Evolutionary conservation across 108 stramenopile species (phyloP), one percentile per base, ranked within the genome.

Genomic region (Nitzschia sp.): DNA sequence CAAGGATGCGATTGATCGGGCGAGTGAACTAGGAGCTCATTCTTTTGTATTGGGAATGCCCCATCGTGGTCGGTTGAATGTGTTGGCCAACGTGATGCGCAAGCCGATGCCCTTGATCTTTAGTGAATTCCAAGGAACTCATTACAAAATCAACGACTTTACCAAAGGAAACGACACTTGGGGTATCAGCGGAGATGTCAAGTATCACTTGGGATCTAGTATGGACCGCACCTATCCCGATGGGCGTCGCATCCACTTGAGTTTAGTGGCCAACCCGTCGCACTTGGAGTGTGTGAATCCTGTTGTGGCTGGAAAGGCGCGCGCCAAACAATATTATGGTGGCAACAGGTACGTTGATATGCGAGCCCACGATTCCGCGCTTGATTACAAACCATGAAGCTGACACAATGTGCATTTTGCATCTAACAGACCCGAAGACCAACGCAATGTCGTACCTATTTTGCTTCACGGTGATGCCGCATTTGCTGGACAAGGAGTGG

Each of bases 401-500:
- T 42, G n/a, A 17, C 45, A n/a, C 9, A 46, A 56, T 6, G 33
- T 27, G 21, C 8, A 56, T 56, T 15, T 28, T 54, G 34, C 27
- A 51, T 51, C 38, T 8, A 42, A 21, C 61, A 86, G 85, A 15
- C 71, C 75, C 23, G 95, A 92, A 34, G 93, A 95, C 69, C 77
- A 66, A 42, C 80, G 87, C 36, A 91, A 91, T 54, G 84, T 84
- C 62, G 94, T 99, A 66, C 88, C 97, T n/a, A 91, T 99, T 58
- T 77, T 99, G 23, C 77, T 99, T n/a, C 99, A 99, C 71, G 99
- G 99, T 47, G 99, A 99, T 80, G 99, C 99, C 29, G 98, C 99
- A 19, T 98, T 99, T 80, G 96, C 97, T 5, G 99, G 99, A 31
- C 98, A 98, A 80, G 99, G 99, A 25, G 89, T 98, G 26, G 97